Evolutionary conservation across 2,329 filamentous ascomycete species (phyloP), one percentile per base, ranked within the genome.

Genomic region (Hysterium pulicare): DNA sequence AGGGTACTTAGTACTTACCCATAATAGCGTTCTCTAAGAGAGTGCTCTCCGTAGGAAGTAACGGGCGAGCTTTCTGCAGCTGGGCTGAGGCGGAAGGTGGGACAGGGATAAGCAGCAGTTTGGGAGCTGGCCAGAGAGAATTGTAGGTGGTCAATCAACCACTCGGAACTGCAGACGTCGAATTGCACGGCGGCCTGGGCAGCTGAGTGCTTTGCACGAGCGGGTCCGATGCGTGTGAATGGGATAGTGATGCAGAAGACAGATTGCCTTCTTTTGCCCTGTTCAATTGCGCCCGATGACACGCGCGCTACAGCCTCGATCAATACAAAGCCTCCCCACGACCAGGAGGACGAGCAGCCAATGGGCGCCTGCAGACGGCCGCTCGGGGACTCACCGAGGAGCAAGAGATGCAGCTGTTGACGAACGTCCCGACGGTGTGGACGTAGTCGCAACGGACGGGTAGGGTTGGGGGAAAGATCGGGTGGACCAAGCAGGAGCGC

Each of bases 211-310:
- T 28, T 31, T 28, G 37, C 37, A 50, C 41, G 51, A 48, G 51
- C 50, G 53, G 47, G 54, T 50, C 51, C 56, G 53, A 51, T 55
- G 54, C 53, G 54, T 54, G 53, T 32, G 38, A 28, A 50, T 47
- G 44, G 42, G 33, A 38, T 44, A 42, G 44, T 44, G 52, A 54
- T 61, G 59, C 59, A 62, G 58, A 52, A 49, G 51, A 47, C 46
- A 50, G 49, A 57, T 24, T 30, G 59, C 60, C 49, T 58, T 56
- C 47, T 54, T 53, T 52, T 59, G 56, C 59, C 59, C 61, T 58
- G 50, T 36, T 39, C 35, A 9, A n/a, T 9, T 31, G 41, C 44
- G 42, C 38, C 36, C 51, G 52, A 59, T 58, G 60, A 57, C 56
- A 56, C 52, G 51, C 48, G 57, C 52, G 51, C 48, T 53, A 55